These are phyloP conservation scores for Myotisia sp. DNA, from an alignment of 2,329 filamentous ascomycete genomes.

Conservation along the genomic window DNA sequence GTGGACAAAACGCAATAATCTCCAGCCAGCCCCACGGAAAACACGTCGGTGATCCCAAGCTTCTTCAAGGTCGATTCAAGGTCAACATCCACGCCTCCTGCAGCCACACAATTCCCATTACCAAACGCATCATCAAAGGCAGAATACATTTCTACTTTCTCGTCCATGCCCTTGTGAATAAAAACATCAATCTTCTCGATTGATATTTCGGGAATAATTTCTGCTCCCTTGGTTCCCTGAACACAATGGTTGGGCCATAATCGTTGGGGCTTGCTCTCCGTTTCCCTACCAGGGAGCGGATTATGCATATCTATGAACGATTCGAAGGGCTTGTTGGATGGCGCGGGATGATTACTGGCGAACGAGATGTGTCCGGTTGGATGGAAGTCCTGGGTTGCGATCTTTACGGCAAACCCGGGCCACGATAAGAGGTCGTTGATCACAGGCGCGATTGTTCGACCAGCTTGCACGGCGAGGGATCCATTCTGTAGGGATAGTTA, in stretches of 20 bases:
- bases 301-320: conserved; percentile 45
- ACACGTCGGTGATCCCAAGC: conserved; percentile 59
- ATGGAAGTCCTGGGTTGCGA: conserved; percentile 91
- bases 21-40: conserved; percentile 68
- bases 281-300: conserved; percentile 35
- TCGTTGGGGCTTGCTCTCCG: conserved; percentile 49
- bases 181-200: conserved; percentile 44
- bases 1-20: conserved; percentile 83
- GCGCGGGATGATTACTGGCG: conserved; percentile 56
- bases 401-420: conserved; percentile 52
- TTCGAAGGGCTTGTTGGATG: conserved; percentile 52
- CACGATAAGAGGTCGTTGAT: conserved; percentile 63
- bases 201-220: conserved; percentile 59
- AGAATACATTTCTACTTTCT: conserved; percentile 79
- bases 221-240: conserved; percentile 55
- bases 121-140: conserved; percentile 73
- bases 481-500: conserved; percentile 47
- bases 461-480: conserved; percentile 64
- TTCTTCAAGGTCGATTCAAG: conserved; percentile 45
- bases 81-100: conserved; percentile 37
- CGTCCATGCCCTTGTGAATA: conserved; percentile 64
- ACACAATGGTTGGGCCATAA: conserved; percentile 92
- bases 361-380: conserved; percentile 76
- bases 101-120: conserved; percentile 25
- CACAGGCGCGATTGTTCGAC: conserved; percentile 51